phyloP scores from a whole-genome alignment of 2,329 filamentous ascomycete species.

The Neoarthrinium moseri region DNA sequence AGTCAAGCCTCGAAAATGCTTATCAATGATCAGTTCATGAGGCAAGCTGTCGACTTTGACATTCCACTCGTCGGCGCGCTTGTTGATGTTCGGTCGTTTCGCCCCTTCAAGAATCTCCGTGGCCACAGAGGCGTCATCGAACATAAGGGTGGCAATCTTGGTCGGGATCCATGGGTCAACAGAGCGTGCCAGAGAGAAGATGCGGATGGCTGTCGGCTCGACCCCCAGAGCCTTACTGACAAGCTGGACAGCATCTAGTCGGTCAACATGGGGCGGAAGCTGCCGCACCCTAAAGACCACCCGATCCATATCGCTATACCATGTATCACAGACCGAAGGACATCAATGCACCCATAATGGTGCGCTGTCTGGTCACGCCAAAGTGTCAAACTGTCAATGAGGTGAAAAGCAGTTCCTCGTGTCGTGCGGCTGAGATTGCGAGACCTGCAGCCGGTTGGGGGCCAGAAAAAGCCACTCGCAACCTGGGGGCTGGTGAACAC shows the following conservation, averaged over 20 bases:
- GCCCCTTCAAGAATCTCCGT: not conserved
- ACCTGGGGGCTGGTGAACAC: too few species aligned
- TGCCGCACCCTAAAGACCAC: not conserved
- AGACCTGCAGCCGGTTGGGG: constrained; percentile 68
- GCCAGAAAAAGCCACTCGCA: too few species aligned
- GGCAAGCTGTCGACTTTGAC: not conserved
- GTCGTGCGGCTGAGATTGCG: too few species aligned
- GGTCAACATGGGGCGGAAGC: not conserved
- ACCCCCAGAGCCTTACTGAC: not conserved
- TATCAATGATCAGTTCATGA: constrained; percentile 16
- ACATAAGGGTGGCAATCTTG: not conserved
- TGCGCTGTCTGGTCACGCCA: constrained; percentile 68
- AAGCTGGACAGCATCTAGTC: not conserved
- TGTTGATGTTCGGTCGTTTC: not conserved
- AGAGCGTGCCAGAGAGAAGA: not conserved
- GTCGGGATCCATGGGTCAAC: not conserved
- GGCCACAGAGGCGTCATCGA: not conserved
- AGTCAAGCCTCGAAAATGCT: constrained; percentile 21
- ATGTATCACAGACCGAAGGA: too few species aligned
- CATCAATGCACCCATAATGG: too few species aligned
- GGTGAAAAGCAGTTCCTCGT: constrained; percentile 72
- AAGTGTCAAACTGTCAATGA: constrained; percentile 44
- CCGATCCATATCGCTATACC: too few species aligned
- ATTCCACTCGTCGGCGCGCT: not conserved
- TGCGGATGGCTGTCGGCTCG: not conserved